Conservation (phyloP, 2,329 filamentous ascomycete species). For the Rhynchosporium secalis region DNA sequence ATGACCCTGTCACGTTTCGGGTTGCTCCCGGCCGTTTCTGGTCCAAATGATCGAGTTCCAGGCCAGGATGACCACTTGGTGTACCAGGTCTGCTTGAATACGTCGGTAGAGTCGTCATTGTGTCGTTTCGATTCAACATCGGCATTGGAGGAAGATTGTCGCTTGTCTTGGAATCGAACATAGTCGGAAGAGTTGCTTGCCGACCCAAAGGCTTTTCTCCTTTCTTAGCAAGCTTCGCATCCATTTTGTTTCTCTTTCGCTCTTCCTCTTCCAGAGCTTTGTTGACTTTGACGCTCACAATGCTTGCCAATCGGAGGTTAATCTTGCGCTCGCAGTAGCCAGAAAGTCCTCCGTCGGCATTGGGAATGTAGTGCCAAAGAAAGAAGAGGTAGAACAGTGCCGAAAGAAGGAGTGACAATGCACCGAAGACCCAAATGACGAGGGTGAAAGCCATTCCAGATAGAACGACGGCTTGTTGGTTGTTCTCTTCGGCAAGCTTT, state of each 20-base stretch:
- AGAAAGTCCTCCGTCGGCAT: constrained; percentile 74
- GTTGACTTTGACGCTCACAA: constrained; percentile 84
- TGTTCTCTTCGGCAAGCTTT: constrained; percentile 69
- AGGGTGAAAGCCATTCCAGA: constrained; percentile 92
- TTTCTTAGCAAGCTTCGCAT: constrained; percentile 51
- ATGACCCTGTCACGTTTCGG: constrained; percentile 55
- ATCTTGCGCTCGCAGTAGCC: constrained; percentile 92
- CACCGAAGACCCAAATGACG: constrained; percentile 82
- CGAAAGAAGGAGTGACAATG: constrained; percentile 72
- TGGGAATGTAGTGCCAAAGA: constrained; percentile 88
- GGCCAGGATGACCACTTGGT: constrained; percentile 46
- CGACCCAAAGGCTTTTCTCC: constrained; percentile 53
- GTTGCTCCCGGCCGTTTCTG: constrained; percentile 51
- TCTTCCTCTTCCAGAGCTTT: constrained; percentile 82
- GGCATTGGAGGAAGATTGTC: constrained; percentile 60
- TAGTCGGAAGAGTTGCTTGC: constrained; percentile 67
- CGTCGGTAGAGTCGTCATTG: constrained; percentile 59
- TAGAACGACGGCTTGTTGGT: constrained; percentile 78
- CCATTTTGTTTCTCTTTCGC: constrained; percentile 55
- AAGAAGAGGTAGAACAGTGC: constrained; percentile 82
- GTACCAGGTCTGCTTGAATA: constrained; percentile 63
- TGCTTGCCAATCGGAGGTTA: constrained; percentile 78
- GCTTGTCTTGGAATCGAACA: constrained; percentile 53
- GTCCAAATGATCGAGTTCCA: constrained; percentile 53
- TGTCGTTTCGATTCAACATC: constrained; percentile 59